These are phyloP conservation scores for Buxus sempervirens DNA, from an alignment of 164 flowering plant species.

Conservation along the genomic window DNA sequence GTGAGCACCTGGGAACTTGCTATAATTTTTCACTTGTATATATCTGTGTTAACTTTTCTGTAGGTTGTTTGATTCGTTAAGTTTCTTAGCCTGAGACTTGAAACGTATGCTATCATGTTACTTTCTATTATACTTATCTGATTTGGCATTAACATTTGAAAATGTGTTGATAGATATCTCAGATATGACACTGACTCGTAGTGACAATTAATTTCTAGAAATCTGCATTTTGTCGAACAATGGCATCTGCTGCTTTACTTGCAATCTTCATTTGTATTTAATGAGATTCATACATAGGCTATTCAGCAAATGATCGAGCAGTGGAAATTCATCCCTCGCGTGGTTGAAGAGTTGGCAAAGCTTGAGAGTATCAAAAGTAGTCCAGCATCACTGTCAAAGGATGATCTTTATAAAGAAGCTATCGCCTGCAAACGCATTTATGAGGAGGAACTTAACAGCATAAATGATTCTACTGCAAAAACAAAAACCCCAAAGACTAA, in stretches of 20 bases:
- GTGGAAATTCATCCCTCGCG: slow-evolving; percentile 76
- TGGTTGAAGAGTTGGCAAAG: slow-evolving; percentile 64
- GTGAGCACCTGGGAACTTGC: neutral
- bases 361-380: slow-evolving; percentile 24
- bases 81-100: neutral
- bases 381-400: slow-evolving; percentile 28
- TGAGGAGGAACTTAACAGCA: slow-evolving; percentile 39
- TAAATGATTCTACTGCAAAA: slow-evolving; percentile 18
- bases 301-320: slow-evolving; percentile 48
- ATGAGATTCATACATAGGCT: slow-evolving; percentile 37
- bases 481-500: slow-evolving; percentile 23
- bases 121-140: neutral
- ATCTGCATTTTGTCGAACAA: too few relatives aligned
- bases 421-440: slow-evolving; percentile 53
- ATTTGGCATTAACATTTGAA: neutral
- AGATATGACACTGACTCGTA: neutral
- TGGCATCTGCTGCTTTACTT: neutral
- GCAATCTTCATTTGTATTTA: neutral
- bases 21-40: neutral
- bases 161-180: neutral
- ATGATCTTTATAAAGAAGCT: slow-evolving; percentile 58
- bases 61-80: too few relatives aligned
- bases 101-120: neutral
- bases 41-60: too few relatives aligned
- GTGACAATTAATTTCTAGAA: too few relatives aligned